Percentiles rank a stretch among this genome's conserved stretches.
phyloP scores from a whole-genome alignment of 352 stramenopile genomes.

The Phytophthora fragariaefolia region DNA sequence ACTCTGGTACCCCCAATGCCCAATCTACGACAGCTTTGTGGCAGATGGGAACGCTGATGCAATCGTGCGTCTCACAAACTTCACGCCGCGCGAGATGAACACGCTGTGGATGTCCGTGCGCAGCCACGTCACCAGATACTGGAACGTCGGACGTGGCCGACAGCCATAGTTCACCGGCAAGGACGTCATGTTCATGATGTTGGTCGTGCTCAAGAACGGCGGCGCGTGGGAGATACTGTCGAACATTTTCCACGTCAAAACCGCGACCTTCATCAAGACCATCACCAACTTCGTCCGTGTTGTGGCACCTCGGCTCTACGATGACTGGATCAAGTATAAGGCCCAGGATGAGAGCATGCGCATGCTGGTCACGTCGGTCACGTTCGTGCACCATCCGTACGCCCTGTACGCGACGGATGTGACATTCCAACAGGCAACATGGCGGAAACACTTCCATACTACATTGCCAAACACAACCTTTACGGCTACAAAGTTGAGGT shows the following conservation, averaged over 20 bases:
- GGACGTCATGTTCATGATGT: no score
- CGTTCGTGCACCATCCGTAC: no score
- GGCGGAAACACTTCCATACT: no score
- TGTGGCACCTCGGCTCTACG: not conserved
- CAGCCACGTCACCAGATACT: not conserved
- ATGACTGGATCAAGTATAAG: not conserved
- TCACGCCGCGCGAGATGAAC: slow-evolving; percentile 1
- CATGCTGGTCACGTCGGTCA: no score
- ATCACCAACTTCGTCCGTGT: slow-evolving; percentile 3
- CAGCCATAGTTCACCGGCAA: not conserved
- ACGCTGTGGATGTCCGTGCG: not conserved
- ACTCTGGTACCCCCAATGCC: no score
- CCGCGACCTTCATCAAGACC: slow-evolving; percentile 1
- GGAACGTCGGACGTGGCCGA: slow-evolving; percentile 5
- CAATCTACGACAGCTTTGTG: not conserved
- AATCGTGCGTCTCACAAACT: not conserved
- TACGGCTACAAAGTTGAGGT: no score
- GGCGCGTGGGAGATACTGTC: slow-evolving; percentile 8
- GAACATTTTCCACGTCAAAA: not conserved
- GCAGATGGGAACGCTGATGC: slow-evolving; percentile 2
- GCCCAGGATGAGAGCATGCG: no score
- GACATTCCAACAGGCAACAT: no score
- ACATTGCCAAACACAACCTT: no score
- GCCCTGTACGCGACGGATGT: no score
- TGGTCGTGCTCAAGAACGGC: slow-evolving; percentile 10